These are phyloP conservation scores for Pestalotiopsis sp. DNA, from an alignment of 2,329 filamentous ascomycete species.

Conservation along the genomic window DNA sequence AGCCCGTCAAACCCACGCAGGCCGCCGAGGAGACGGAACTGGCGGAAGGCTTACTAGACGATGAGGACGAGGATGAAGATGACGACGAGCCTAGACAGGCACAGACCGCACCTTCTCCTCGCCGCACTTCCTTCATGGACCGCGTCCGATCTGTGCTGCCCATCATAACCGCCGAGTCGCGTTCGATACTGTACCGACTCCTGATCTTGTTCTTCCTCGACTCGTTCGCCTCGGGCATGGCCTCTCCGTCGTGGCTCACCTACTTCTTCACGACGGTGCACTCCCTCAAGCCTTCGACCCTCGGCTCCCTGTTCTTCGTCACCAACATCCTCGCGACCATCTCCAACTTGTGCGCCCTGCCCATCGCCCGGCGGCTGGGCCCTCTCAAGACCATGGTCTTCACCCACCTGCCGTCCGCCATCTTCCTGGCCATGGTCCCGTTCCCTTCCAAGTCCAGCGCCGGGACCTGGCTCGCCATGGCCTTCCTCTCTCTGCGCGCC, in stretches of 20 bases:
- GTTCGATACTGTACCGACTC: background rate
- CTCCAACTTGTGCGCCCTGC: constrained; percentile 20
- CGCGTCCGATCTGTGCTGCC: background rate
- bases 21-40: too few species aligned
- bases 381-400: constrained; percentile 28
- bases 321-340: constrained; percentile 24
- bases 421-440: constrained; percentile 43
- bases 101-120: background rate
- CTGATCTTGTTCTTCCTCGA: constrained; percentile 70
- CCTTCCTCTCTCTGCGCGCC: constrained; percentile 47
- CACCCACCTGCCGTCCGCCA: constrained; percentile 51
- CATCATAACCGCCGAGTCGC: background rate
- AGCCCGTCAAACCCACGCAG: too few species aligned
- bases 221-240: constrained; percentile 47
- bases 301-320: constrained; percentile 25
- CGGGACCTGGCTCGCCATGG: constrained; percentile 29
- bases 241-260: constrained; percentile 23
- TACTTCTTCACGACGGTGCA: constrained; percentile 26
- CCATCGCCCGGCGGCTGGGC: constrained; percentile 22
- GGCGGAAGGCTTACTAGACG: too few species aligned
- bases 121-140: background rate
- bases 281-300: constrained; percentile 20
- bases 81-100: constrained; percentile 11
- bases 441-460: constrained; percentile 41
- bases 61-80: constrained; percentile 34